phyloP scores from a whole-genome alignment of 192 early-diverging fungal genomes.

The Backusella tuberculispora region DNA sequence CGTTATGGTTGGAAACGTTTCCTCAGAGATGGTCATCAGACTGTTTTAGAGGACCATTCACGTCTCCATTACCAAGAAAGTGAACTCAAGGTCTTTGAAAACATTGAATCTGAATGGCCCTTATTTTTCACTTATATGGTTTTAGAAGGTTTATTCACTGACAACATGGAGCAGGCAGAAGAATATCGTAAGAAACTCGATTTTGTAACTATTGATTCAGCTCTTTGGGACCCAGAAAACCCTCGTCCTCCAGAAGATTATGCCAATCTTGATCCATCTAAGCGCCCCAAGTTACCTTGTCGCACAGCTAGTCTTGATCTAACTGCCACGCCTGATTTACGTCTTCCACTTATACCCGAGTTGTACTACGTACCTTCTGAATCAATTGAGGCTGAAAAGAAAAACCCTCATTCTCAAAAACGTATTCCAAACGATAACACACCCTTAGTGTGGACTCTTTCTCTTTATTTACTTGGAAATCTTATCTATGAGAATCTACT shows the following conservation, averaged over 20 bases:
- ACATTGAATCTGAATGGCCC: slow-evolving; percentile 90
- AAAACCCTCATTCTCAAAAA: slow-evolving; percentile 67
- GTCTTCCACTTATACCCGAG: slow-evolving; percentile 66
- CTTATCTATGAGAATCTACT: slow-evolving; percentile 79
- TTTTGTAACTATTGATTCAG: slow-evolving; percentile 73
- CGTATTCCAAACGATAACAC: slow-evolving; percentile 85
- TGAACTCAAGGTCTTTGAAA: slow-evolving; percentile 82
- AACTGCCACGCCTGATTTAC: slow-evolving; percentile 31
- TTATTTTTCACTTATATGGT: slow-evolving; percentile 89
- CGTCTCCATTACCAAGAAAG: slow-evolving; percentile 83
- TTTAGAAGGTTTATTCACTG: slow-evolving; percentile 78
- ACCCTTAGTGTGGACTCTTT: slow-evolving; percentile 88
- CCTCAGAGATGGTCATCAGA: slow-evolving; percentile 86
- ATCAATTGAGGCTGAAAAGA: slow-evolving; percentile 69
- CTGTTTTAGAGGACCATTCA: slow-evolving; percentile 71
- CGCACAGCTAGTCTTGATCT: slow-evolving; percentile 9
- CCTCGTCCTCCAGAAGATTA: slow-evolving; percentile 20
- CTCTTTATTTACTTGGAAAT: slow-evolving; percentile 75
- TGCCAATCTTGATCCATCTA: not conserved
- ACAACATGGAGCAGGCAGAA: slow-evolving; percentile 64
- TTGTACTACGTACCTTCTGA: slow-evolving; percentile 84
- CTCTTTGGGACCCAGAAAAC: slow-evolving; percentile 41
- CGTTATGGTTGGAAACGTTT: slow-evolving; percentile 85
- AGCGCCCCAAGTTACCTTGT: not conserved
- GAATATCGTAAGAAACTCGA: slow-evolving; percentile 72